Conservation (phyloP, 441 rosid species). For the Populus hybrid region DNA sequence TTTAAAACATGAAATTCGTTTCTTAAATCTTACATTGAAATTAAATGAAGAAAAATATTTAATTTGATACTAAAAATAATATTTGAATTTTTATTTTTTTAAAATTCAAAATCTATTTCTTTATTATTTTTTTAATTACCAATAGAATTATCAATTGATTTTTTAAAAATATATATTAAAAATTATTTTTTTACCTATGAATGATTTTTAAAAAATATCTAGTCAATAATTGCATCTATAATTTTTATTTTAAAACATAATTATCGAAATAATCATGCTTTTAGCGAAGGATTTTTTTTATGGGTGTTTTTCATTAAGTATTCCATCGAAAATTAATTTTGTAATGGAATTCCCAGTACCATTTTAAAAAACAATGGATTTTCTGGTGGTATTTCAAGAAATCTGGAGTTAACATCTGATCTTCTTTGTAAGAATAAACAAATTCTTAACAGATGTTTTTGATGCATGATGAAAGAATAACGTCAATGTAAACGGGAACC, state of each 20-base stretch:
- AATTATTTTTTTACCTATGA: too few relatives aligned
- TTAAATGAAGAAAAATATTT: too few relatives aligned
- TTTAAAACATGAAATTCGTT: too few relatives aligned
- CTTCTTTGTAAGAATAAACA: background rate
- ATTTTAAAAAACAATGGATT: background rate
- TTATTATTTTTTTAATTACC: too few relatives aligned
- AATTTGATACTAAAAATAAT: background rate
- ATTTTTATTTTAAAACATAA: background rate
- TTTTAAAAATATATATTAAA: too few relatives aligned
- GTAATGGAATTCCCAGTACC: background rate
- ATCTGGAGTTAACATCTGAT: too few relatives aligned
- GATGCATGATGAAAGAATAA: background rate
- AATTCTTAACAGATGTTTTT: too few relatives aligned
- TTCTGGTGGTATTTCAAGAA: background rate
- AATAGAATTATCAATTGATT: too few relatives aligned
- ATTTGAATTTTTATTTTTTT: too few relatives aligned
- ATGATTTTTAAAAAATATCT: too few relatives aligned
- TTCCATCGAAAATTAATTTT: background rate
- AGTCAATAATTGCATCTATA: too few relatives aligned
- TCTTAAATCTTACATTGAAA: background rate
- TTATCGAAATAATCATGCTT: background rate
- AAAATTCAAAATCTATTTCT: too few relatives aligned
- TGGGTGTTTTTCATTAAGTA: background rate
- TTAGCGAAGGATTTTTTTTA: background rate
- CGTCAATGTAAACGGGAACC: background rate